Evolutionary conservation across 257 asterid species (phyloP), one percentile per base, ranked within the genome.

Genomic region (Solanum chiquidenum): DNA sequence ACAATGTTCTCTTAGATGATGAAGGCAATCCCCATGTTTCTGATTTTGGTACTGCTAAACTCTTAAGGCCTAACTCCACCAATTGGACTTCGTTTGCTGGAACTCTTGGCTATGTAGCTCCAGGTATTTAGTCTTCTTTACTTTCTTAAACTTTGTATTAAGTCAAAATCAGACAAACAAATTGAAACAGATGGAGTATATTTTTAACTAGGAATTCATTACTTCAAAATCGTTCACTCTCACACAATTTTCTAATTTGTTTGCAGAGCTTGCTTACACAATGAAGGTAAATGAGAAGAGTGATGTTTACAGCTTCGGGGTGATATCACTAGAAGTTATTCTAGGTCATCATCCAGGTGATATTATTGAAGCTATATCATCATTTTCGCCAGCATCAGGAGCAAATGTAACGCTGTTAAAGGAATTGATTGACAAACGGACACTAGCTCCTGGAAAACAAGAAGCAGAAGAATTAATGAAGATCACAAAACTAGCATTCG

Each of bases 331-430:
- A 6, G 92, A 91, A 89, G 83, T 90, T 88, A 86, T 88, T 18
- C 40, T 91, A 87, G 92, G 93, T n/a, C 89, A 55, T 64, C 91
- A 91, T 84, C 93, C 92, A 0, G 92, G 92, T 0, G 92, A 90
- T 23, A 44, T 88, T 86, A 14, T 68, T 29, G 72, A 27, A 35
- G 52, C 86, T 2, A 21, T 83, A 27, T 89, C 71, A 33, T 37
- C 85, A 34, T 66, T 49, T 4, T 55, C 55, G 16, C 38, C 44
- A 25, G 68, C 88, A 58, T 16, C 83, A 16, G 27, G 29, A 5
- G 34, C 33, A 0, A 21, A 20, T 34, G 62, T 12, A 11, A 37
- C 20, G 20, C 29, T 55, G 37, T 66, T 87, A 71, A 85, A 77
- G 52, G 89, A 90, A 79, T 31, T 90, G 14, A 84, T 90, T 16